A percentile compares a stretch with the other conserved stretches of the same genome.
These are phyloP conservation scores for Ilex paraguariensis DNA, from an alignment of 305 asterid species.

Conservation along the genomic window DNA sequence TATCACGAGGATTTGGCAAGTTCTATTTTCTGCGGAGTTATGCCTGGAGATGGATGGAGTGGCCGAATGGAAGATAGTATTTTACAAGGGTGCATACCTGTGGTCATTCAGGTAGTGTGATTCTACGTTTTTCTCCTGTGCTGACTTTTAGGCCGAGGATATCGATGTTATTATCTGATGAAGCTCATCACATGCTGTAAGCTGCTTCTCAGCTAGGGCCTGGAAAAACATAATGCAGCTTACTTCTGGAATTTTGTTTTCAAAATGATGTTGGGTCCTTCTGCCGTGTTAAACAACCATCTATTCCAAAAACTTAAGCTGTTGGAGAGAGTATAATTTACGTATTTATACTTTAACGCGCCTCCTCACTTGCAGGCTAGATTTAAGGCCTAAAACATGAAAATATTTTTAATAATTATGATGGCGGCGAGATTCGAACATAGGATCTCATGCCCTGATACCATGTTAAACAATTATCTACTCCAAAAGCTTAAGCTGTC, in stretches of 20 bases:
- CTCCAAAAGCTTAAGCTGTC: too few species aligned
- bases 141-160: too few species aligned
- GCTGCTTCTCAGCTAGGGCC: neutral
- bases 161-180: too few species aligned
- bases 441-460: too few species aligned
- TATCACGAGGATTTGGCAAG: constrained; percentile 72
- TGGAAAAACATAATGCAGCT: neutral
- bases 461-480: too few species aligned
- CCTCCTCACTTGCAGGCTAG: too few species aligned
- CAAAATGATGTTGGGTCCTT: neutral
- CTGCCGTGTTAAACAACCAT: neutral
- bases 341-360: too few species aligned
- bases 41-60: constrained; percentile 99
- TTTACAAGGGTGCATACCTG: constrained; percentile 95
- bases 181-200: neutral
- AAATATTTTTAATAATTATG: too few species aligned
- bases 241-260: neutral
- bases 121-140: neutral
- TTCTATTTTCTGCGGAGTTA: constrained; percentile 88
- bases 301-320: too few species aligned
- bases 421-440: too few species aligned
- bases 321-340: too few species aligned
- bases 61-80: constrained; percentile 99
- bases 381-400: too few species aligned
- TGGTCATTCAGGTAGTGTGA: constrained; percentile 69